Evolutionary conservation across 495 filamentous ascomycete species (phyloP).

Genomic region (Aspergillus asperescens): DNA sequence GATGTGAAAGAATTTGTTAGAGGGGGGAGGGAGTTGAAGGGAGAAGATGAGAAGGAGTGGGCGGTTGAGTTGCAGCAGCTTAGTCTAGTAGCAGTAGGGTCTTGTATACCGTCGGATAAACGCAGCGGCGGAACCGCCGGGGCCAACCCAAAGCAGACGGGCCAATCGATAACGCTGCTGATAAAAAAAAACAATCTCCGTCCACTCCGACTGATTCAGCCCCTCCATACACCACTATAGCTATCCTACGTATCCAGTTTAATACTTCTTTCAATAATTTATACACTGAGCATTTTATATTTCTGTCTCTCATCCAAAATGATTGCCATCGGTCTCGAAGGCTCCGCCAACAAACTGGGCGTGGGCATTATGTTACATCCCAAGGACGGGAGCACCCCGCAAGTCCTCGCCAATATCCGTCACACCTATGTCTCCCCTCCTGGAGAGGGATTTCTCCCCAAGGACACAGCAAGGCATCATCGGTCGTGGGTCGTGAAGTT

Average conservation of each 20-base stretch:
- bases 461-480: constrained; percentile 92
- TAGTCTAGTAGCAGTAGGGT: constrained; percentile 5
- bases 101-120: constrained; percentile 28
- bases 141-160: constrained; percentile 4
- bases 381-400: constrained; percentile 51
- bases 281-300: too few species aligned
- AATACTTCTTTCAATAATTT: too few species aligned
- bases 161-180: constrained; percentile 27
- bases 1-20: not conserved
- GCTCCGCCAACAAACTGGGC: constrained; percentile 95
- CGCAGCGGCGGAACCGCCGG: constrained; percentile 19
- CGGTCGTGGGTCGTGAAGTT: constrained; percentile 75
- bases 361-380: constrained; percentile 88
- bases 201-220: constrained; percentile 8
- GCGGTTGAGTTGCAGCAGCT: constrained; percentile 1
- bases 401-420: constrained; percentile 87
- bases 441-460: constrained; percentile 91
- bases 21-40: constrained; percentile 4
- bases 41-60: constrained; percentile 16
- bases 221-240: constrained; percentile 13
- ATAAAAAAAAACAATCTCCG: constrained; percentile 19
- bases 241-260: not conserved
- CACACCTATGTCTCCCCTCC: constrained; percentile 91
- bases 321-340: constrained; percentile 91
- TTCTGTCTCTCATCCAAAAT: too few species aligned